Base-by-base conservation (phyloP, 1,139 yeast species). In the Yamadazyma sp. region DNA sequence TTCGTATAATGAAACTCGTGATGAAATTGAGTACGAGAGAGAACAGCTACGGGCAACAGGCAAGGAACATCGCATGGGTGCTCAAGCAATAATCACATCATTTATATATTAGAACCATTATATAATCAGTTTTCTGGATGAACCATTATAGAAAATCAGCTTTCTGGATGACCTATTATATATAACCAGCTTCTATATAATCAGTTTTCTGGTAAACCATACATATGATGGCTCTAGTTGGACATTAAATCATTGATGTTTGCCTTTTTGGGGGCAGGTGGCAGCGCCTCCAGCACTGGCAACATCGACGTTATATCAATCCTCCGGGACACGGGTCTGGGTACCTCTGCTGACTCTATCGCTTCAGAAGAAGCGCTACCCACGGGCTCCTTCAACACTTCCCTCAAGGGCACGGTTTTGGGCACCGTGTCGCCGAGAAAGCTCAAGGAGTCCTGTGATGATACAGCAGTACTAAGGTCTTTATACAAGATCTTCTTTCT, bases 381-480 rank as follows among this genome's bases (percentile, higher is more conserved):
- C 8, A 39, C 38, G 18, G 23, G 34, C 3, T 38, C 44, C 16
- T 9, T 14, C 6, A 80, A 71, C 7, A 84, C 65, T 16, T 75
- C 74, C 15, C 75, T 75, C 32, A 84, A 58, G 4, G 79, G 73
- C 17, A 69, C 72, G 0, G 84, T 75, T 51, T 78, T 78, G 7
- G 94, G 94, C 4, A 83, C 78, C 1, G 85, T 75, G 47, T 83
- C 89, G 37, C 72, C 62, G 46, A 91, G 68, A 55, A 91, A 91
- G 38, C 74, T 72, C 42, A 87, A 73, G 27, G 84, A 75, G 40
- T 86, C 95, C 46, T 77, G 79, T 39, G 74, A 70, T 16, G 75
- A 57, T 1, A 87, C 95, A 2, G 88, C 91, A 27, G 73, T 70
- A 31, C 94, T 80, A 55, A 88, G 75, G 57, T 91, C 96, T 42